Evolutionary conservation across 177 flowering plant genomes (phyloP), one percentile per base, ranked within the genome.

Genomic region (Vitis hybrid): DNA sequence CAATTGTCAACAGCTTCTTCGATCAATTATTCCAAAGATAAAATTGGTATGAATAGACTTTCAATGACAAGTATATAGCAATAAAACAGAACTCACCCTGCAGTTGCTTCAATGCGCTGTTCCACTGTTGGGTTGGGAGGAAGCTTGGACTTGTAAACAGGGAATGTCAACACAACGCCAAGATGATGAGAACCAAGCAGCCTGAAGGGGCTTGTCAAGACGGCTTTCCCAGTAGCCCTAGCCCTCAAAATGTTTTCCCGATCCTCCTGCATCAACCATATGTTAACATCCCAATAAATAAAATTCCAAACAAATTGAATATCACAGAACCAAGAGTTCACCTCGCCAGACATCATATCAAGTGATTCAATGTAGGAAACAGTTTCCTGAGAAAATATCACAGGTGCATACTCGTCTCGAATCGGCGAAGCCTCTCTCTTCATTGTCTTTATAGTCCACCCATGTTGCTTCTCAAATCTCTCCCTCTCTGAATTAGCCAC

Each of bases 301-400:
- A 67, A 14, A 13, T 8, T 3, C n/a, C 2, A 29, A 65, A 53
- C 22, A 53, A 19, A 63, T 10, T 45, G 60, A 20, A 53, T 10
- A 33, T 15, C 6, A 55, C 48, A 18, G 3, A 53, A 13, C 1
- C 20, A 19, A 45, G 56, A 60, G 5, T 11, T 56, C 80, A 92
- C 98, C 97, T 90, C 90, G 26, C 98, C 98, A 0, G 98, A 92
- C 98, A 91, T 94, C 97, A 94, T 92, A 72, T 94, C 98, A 49
- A 94, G 79, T 15, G 95, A 90, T 65, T 83, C 86, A 60, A 94
- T 74, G 73, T 94, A 83, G 33, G 93, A 90, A 55, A 94, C 86
- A 45, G 95, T 92, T 73, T 94, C 91, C 71, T 94, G 98, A 31
- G 93, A 79, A 71, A 94, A 91, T 55, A 94, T 91, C 7, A 91